A percentile compares a stretch with the other conserved stretches of the same genome.
These are phyloP conservation scores for Zalaria obscura DNA, from an alignment of 2,329 filamentous ascomycete genomes.

Conservation along the genomic window DNA sequence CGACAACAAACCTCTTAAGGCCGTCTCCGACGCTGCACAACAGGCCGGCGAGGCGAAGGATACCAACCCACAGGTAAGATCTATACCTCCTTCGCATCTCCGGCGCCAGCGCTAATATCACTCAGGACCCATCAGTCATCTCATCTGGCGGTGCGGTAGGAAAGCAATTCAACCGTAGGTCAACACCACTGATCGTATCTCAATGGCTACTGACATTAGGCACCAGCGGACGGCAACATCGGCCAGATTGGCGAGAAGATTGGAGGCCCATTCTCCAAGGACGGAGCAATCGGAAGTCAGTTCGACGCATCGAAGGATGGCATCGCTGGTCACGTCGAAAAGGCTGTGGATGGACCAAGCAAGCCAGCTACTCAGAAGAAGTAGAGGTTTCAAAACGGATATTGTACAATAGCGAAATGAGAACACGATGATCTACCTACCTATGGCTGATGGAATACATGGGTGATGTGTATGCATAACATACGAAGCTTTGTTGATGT, in stretches of 20 bases:
- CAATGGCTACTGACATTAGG: too few relatives aligned
- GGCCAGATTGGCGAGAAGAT: slow-evolving; percentile 36
- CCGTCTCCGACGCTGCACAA: slow-evolving; percentile 3
- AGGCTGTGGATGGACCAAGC: slow-evolving; percentile 25
- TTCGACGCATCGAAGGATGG: slow-evolving; percentile 38
- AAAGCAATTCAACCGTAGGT: slow-evolving; percentile 36
- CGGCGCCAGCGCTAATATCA: not conserved
- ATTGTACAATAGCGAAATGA: too few relatives aligned
- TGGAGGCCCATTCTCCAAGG: slow-evolving; percentile 36
- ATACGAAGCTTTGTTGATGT: too few relatives aligned
- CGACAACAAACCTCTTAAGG: slow-evolving; percentile 1
- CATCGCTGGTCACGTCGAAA: slow-evolving; percentile 40
- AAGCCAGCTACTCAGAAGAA: slow-evolving; percentile 16
- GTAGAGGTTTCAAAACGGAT: slow-evolving; percentile 3
- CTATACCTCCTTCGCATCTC: not conserved
- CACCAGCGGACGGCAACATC: slow-evolving; percentile 26
- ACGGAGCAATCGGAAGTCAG: slow-evolving; percentile 40
- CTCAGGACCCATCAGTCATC: slow-evolving; percentile 22
- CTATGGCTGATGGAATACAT: too few relatives aligned
- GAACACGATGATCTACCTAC: too few relatives aligned
- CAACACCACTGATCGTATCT: too few relatives aligned
- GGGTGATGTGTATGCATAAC: too few relatives aligned
- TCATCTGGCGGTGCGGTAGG: slow-evolving; percentile 38
- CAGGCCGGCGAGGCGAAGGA: slow-evolving; percentile 5
- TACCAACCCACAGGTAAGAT: slow-evolving; percentile 1